phyloP scores from a whole-genome alignment of 2,329 filamentous ascomycete genomes.

The Xylogone sp. region DNA sequence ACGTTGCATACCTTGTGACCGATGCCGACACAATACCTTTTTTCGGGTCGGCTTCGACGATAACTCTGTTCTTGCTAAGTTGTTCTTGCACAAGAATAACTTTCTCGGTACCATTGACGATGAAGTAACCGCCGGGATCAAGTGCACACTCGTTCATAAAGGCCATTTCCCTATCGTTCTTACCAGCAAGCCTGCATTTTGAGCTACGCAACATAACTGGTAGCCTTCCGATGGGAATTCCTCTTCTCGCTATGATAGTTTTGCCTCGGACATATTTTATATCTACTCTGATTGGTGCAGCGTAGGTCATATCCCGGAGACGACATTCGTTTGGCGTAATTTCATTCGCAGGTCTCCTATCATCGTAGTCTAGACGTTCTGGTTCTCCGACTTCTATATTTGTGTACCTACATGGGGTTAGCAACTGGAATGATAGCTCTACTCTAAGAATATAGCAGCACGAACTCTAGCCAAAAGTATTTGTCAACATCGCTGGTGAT shows the following conservation, averaged over 20 bases:
- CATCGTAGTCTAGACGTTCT: constrained; percentile 71
- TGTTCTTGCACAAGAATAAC: constrained; percentile 98
- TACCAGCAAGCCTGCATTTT: constrained; percentile 81
- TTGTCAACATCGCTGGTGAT: constrained; percentile 91
- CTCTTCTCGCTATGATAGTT: constrained; percentile 68
- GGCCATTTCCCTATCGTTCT: constrained; percentile 85
- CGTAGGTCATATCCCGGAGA: constrained; percentile 95
- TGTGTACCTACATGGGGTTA: constrained; percentile 51
- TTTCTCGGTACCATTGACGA: constrained; percentile 96
- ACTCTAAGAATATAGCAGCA: not conserved
- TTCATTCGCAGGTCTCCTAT: constrained; percentile 64
- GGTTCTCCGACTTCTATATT: constrained; percentile 86
- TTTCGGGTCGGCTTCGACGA: constrained; percentile 89
- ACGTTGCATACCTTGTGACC: constrained; percentile 60
- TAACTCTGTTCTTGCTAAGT: constrained; percentile 97
- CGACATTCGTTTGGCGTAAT: constrained; percentile 96
- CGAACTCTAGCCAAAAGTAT: constrained; percentile 79
- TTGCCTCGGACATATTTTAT: constrained; percentile 85
- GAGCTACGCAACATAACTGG: constrained; percentile 97
- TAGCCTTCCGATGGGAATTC: constrained; percentile 81
- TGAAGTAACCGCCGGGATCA: constrained; percentile 96
- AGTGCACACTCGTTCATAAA: constrained; percentile 91
- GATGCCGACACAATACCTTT: constrained; percentile 94
- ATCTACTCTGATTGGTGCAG: constrained; percentile 89
- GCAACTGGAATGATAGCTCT: not conserved